Evolutionary conservation across 2,329 filamentous ascomycete genomes (phyloP), one percentile per base, ranked within the genome.

Genomic region (Dactylellina haptotyla): DNA sequence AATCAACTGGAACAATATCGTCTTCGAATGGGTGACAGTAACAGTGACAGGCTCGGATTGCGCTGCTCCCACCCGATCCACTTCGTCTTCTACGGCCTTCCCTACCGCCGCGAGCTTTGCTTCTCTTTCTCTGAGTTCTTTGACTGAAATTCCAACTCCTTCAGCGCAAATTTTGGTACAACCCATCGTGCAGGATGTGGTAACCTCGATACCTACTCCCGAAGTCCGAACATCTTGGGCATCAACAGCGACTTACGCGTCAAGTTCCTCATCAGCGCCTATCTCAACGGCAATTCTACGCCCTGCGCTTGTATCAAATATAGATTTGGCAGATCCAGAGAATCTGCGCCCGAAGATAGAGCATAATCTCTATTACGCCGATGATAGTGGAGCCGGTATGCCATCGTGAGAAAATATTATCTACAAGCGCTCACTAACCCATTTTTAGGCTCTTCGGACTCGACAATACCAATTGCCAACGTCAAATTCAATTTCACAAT

Each of bases 401-500:
- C 28, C 48, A 4, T 20, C 8, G 12, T 32, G 14, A 18, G 26
- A 28, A 3, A 5, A 16, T 39, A 20, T 46, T 4, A 25, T 2
- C 16, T 51, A 18, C 16, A 20, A 10, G 23, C 32, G 12, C 34
- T 39, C n/a, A 14, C 67, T 72, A 46, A 72, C 25, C 10, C 4
- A 4, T 5, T 58, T n/a, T 4, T 56, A 72, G 67, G 53, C 6
- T 26, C 46, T 5, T 39, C 65, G 4, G 59, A 61, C 59, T 53
- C 53, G 6, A 61, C 57, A 16, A 48, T 61, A 37, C 67, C 67
- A 23, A 46, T 72, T 16, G 67, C 67, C 28, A 72, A 65, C 25
- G 53, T 61, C 20, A 72, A 72, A 30, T 56, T 72, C 18, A 65
- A 65, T 28, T 72, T 72, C 23, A 72, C 67, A 4, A 65, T 65